Percentiles rank a stretch among this genome's conserved stretches.
These are phyloP conservation scores for Ephemerocybe angulata DNA, from an alignment of 768 basidiomycete genomes.

Conservation along the genomic window DNA sequence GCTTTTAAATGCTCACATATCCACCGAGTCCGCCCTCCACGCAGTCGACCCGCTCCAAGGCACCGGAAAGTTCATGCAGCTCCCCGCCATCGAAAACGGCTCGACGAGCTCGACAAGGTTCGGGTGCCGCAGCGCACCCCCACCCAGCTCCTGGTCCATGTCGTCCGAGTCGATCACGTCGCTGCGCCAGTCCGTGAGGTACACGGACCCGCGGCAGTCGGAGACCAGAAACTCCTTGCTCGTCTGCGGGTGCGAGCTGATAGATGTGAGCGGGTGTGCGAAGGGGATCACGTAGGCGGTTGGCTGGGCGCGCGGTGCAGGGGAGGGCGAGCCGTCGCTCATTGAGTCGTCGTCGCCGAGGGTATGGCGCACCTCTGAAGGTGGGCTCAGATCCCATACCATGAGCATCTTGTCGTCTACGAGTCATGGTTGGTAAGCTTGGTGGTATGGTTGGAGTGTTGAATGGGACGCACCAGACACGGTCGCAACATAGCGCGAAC, in stretches of 20 bases:
- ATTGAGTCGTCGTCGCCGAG: conserved; percentile 25
- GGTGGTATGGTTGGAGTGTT: no score
- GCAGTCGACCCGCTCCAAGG: conserved; percentile 58
- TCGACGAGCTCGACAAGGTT: conserved; percentile 71
- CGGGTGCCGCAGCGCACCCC: conserved; percentile 54
- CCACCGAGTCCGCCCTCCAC: conserved; percentile 66
- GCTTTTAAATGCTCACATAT: conserved; percentile 54
- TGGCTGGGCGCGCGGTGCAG: conserved; percentile 55
- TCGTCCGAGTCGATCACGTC: conserved; percentile 65
- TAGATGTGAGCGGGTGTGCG: conserved; percentile 64
- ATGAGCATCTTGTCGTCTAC: conserved; percentile 85
- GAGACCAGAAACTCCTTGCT: conserved; percentile 79
- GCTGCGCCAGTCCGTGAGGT: conserved; percentile 79
- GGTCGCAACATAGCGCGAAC: conserved; percentile 71
- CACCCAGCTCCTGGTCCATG: conserved; percentile 28
- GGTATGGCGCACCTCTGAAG: conserved; percentile 38
- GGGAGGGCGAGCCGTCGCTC: conserved; percentile 23
- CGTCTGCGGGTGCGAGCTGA: conserved; percentile 66
- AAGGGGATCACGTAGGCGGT: conserved; percentile 76
- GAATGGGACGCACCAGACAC: conserved; percentile 55
- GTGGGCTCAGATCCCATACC: conserved; percentile 81
- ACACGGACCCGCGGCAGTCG: conserved; percentile 70
- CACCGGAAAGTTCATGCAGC: conserved; percentile 41
- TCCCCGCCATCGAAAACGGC: conserved; percentile 56
- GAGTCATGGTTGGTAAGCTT: no score